Evolutionary conservation across 371 early-diverging fungal species (phyloP), one percentile per base, ranked within the genome.

Genomic region (Lichtheimia ornata): DNA sequence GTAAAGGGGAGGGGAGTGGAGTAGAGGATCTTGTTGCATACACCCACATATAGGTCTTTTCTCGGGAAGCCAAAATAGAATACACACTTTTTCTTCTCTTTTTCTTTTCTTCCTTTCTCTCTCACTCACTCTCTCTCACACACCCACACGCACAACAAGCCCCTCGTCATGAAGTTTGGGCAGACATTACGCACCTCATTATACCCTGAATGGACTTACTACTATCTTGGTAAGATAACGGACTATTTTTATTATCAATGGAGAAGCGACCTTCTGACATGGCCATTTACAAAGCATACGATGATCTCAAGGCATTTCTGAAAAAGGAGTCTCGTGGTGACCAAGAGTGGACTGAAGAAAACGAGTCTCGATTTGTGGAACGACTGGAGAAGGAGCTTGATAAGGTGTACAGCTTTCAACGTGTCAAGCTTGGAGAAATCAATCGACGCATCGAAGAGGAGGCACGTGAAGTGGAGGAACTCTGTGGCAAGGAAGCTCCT

Each of bases 361-460:
- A 87, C 22, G 97, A 97, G 69, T 84, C 91, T 14, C 85, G 86
- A 56, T 96, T 97, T 80, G 90, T 97, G 7, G 91, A 94, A 67
- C 69, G 80, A 28, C 78, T 96, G 2, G 96, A 94, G 62, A 86
- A 91, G 41, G 98, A 97, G 72, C 87, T 97, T 15, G 95, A 94
- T 63, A 97, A 96, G 83, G 96, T 92, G 44, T 88, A 91, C 65
- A 82, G 88, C 51, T 97, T 97, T 70, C 94, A 96, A 66, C 84
- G 86, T 65, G 87, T 93, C 65, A 97, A 98, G 78, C 82, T 88
- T 60, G 93, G 88, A 55, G 97, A 97, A 71, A 88, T 96, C 60
- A 85, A 89, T 43, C 86, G 89, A 51, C 88, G 91, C 57, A 89
- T 94, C 41, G 82, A 88, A 69, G 87, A 88, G 70, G 90, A 88